Evolutionary conservation across 805 yeast genomes (phyloP).

Genomic region (Yamadazyma olivae): DNA sequence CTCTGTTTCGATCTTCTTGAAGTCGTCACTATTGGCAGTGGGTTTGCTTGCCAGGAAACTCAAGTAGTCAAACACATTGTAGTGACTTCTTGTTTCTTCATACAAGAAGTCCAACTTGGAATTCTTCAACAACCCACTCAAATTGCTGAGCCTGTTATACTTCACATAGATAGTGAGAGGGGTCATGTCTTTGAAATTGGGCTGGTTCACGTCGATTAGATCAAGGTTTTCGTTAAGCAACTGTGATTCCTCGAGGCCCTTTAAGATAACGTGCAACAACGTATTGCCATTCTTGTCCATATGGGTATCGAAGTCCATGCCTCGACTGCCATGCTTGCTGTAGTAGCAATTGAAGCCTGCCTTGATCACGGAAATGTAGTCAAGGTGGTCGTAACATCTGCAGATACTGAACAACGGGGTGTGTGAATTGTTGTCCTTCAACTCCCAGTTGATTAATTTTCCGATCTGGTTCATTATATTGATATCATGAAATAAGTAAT

Average conservation of each 20-base stretch:
- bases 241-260: constrained; percentile 36
- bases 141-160: constrained; percentile 62
- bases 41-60: constrained; percentile 31
- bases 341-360: constrained; percentile 44
- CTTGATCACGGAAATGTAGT: constrained; percentile 50
- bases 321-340: constrained; percentile 18
- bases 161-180: constrained; percentile 72
- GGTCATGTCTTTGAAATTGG: constrained; percentile 56
- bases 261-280: constrained; percentile 65
- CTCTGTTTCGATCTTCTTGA: constrained; percentile 21
- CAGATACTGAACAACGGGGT: constrained; percentile 78
- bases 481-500: constrained; percentile 61
- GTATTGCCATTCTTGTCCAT: constrained; percentile 73
- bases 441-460: constrained; percentile 61
- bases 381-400: constrained; percentile 74
- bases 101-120: constrained; percentile 37
- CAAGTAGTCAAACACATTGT: constrained; percentile 37
- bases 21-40: constrained; percentile 14
- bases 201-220: constrained; percentile 49
- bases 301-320: constrained; percentile 56
- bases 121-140: constrained; percentile 48
- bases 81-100: constrained; percentile 32
- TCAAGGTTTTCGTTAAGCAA: constrained; percentile 26
- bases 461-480: constrained; percentile 55
- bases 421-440: constrained; percentile 60